Evolutionary conservation across 163 green algal genomes (phyloP), one percentile per base, ranked within the genome.

Genomic region (Prototheca wickerhamii): DNA sequence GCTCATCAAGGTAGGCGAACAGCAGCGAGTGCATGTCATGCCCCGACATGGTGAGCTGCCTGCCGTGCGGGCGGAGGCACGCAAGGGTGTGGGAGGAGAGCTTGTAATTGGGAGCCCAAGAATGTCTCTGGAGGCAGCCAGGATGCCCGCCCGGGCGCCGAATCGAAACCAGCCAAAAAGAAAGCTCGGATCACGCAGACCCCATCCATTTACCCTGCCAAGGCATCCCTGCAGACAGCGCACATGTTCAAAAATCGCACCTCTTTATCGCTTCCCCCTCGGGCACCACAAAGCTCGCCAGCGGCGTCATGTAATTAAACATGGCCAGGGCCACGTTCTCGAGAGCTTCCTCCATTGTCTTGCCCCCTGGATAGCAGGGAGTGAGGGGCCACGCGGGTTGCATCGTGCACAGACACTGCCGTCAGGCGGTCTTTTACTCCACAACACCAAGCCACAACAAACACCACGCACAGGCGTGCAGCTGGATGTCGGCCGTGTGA

Each of bases 271-370:
- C 52, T 35, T 60, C 30, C 21, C 6, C 17, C 17, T 26, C 23
- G 46, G 46, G 58, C 3, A 72, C 33, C 2, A 8, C 42, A 31
- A 93, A 74, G 23, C 67, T 80, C 25, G 77, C 59, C 31, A 95
- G 68, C 6, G 88, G 88, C 15, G 86, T 91, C 86, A 96, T 94
- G 71, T 93, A 95, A 70, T 96, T 93, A 76, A 86, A 92, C 86
- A 96, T 91, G 33, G 67, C 81, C 20, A 95, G 76, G 8, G 58
- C 89, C 3, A 73, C 76, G 25, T 82, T 64, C 25, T 75, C 79
- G 59, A 95, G 87, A 0, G 86, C 83, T 57, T 87, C 76, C 17
- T 57, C 58, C 21, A 95, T 59, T 29, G 46, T 76, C n/a, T 35
- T 15, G 18, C 88, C 88, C 88, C 87, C 83, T 89, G 56, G 21